Percentiles rank a stretch among this genome's conserved stretches.
phyloP scores from a whole-genome alignment of 2,329 filamentous ascomycete species.

The Colletotrichum nymphaeae region DNA sequence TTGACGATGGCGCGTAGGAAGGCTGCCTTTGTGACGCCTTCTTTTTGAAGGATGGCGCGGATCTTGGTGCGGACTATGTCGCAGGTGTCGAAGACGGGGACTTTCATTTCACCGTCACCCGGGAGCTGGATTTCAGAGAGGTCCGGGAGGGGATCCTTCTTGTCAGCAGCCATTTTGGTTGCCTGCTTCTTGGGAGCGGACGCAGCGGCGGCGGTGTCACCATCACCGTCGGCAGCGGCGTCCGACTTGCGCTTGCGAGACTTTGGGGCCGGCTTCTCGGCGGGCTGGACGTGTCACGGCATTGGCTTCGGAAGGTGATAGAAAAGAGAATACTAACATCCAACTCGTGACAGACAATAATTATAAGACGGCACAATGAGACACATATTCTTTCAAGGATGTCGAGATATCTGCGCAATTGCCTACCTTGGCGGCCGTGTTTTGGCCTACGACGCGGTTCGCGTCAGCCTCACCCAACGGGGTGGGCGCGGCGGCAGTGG shows the following conservation, averaged over 20 bases:
- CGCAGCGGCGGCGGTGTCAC: background rate
- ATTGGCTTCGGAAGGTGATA: background rate
- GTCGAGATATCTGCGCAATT: background rate
- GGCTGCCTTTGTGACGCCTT: slow-evolving; percentile 60
- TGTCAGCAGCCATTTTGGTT: background rate
- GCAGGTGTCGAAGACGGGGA: slow-evolving; percentile 67
- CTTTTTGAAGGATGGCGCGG: slow-evolving; percentile 57
- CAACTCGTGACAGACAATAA: background rate
- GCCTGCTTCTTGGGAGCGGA: slow-evolving; percentile 7
- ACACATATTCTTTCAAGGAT: background rate
- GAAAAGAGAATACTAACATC: no score
- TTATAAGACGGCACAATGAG: background rate
- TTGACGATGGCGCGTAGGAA: slow-evolving; percentile 62
- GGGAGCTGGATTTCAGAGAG: slow-evolving; percentile 55
- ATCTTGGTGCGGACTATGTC: slow-evolving; percentile 70
- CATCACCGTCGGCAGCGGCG: slow-evolving; percentile 3
- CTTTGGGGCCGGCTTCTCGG: background rate
- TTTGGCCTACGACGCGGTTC: slow-evolving; percentile 9
- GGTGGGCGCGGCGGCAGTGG: background rate
- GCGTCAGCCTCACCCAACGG: slow-evolving; percentile 19
- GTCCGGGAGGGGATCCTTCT: slow-evolving; percentile 11
- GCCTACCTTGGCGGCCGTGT: background rate
- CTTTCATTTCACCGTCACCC: slow-evolving; percentile 57
- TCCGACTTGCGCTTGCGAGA: slow-evolving; percentile 34
- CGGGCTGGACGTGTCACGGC: slow-evolving; percentile 11